These are phyloP conservation scores for Myxozyma neglecta DNA, from an alignment of 805 yeast species.

Conservation along the genomic window DNA sequence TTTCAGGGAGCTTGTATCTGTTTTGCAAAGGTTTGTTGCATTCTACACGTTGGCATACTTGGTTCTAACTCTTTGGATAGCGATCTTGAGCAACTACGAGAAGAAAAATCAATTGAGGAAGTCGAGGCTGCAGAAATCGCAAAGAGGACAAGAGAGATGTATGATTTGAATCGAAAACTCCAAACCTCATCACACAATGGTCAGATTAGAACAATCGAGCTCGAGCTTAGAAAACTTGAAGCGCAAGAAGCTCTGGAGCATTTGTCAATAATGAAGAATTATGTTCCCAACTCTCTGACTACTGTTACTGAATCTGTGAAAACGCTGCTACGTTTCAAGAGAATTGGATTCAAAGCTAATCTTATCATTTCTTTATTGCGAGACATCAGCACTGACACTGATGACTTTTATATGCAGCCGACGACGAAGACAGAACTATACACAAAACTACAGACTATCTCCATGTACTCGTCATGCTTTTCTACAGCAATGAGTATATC, in stretches of 20 bases:
- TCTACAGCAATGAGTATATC: constrained; percentile 10
- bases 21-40: constrained; percentile 30
- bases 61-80: background rate
- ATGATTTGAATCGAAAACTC: constrained; percentile 33
- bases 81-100: constrained; percentile 33
- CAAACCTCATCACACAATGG: constrained; percentile 25
- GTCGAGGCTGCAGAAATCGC: constrained; percentile 22
- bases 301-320: constrained; percentile 15
- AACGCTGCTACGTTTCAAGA: constrained; percentile 11
- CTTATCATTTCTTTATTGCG: constrained; percentile 4
- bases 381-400: background rate
- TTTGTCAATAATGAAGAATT: constrained; percentile 32
- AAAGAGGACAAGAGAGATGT: constrained; percentile 24
- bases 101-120: constrained; percentile 21
- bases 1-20: constrained; percentile 36
- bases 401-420: background rate
- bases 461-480: background rate
- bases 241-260: constrained; percentile 35
- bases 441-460: constrained; percentile 1
- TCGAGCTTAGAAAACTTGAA: constrained; percentile 34
- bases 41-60: background rate
- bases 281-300: constrained; percentile 19
- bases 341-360: constrained; percentile 17
- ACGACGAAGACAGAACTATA: constrained; percentile 21
- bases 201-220: constrained; percentile 32